These are phyloP conservation scores for Theileria sp. DNA, from an alignment of 169 alveolate species.

Conservation along the genomic window DNA sequence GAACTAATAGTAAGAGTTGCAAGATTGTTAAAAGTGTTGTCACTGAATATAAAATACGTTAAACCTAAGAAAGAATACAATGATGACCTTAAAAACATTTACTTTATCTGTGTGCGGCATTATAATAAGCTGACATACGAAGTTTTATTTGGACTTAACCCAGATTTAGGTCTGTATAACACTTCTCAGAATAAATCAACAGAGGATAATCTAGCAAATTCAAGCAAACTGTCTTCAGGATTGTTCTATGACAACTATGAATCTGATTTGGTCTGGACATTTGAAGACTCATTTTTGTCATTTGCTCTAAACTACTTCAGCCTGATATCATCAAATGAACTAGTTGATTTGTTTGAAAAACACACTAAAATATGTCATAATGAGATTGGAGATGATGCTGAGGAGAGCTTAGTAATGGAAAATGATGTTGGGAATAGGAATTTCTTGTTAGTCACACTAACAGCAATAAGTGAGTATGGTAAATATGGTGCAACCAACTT, in stretches of 20 bases:
- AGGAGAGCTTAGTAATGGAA: neutral
- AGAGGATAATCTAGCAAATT: neutral
- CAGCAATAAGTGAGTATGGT: conserved; percentile 48
- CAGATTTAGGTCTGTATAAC: neutral
- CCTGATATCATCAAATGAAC: conserved; percentile 25
- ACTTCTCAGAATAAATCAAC: neutral
- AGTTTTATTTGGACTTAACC: neutral
- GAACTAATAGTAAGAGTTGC: conserved; percentile 5
- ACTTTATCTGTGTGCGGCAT: conserved; percentile 30
- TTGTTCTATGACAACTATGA: neutral
- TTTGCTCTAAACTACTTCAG: conserved; percentile 38
- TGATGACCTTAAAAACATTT: conserved; percentile 28
- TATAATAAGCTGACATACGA: conserved; percentile 15
- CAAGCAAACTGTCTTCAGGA: neutral
- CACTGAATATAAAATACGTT: conserved; percentile 33
- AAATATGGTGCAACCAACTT: conserved; percentile 44
- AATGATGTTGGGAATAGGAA: conserved; percentile 25
- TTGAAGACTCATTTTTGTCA: conserved; percentile 35
- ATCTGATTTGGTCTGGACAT: neutral
- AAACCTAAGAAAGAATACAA: conserved; percentile 21
- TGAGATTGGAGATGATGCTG: neutral
- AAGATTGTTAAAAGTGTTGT: conserved; percentile 20
- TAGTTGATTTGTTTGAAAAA: conserved; percentile 32
- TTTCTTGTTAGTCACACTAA: conserved; percentile 24
- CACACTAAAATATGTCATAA: conserved; percentile 13